Evolutionary conservation across 2,329 filamentous ascomycete species (phyloP), one percentile per base, ranked within the genome.

Genomic region (Periconia sp.): DNA sequence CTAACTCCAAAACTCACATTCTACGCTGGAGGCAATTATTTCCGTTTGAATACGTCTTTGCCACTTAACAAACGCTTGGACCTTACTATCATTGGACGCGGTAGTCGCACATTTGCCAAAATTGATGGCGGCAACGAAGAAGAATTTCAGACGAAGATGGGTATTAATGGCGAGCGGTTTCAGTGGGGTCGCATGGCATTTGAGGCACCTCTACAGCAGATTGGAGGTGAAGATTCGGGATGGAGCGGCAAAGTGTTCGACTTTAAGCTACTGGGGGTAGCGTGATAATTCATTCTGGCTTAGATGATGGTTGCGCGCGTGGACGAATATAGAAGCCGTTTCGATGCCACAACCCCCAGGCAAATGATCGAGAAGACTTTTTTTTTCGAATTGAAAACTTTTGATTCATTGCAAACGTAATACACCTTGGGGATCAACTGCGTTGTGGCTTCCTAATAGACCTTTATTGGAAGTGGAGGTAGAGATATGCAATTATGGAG

Each of bases 151-250:
- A 70, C 73, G 0, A 55, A 67, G 4, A 66, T 78, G 42, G 74
- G 74, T 0, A 64, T 76, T 38, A 73, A 76, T 37, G 74, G 73
- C 0, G 56, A 58, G 29, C 59, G 57, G 5, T 67, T 73, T 26
- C 70, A 71, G 12, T 76, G 72, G 73, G 69, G 65, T 4, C 59
- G 66, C 3, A 71, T 78, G 15, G 74, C 73, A 0, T 64, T 78
- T 40, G 75, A 77, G 56, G 76, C 75, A 7, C 75, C 76, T 3
- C 43, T 78, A 22, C 43, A 59, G 11, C 50, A 49, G n/a, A 38
- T 78, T 5, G 72, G 71, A 2, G 73, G 73, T 3, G 48, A 39
- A 10, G 54, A 33, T 9, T 38, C 16, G 30, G 55, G 48, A 31
- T 54, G 54, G 50, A 48, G 12, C 13, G 51, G 51, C 8, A 34